Evolutionary conservation across 768 basidiomycete genomes (phyloP), one percentile per base, ranked within the genome.

Genomic region (Hortiboletus campestris): DNA sequence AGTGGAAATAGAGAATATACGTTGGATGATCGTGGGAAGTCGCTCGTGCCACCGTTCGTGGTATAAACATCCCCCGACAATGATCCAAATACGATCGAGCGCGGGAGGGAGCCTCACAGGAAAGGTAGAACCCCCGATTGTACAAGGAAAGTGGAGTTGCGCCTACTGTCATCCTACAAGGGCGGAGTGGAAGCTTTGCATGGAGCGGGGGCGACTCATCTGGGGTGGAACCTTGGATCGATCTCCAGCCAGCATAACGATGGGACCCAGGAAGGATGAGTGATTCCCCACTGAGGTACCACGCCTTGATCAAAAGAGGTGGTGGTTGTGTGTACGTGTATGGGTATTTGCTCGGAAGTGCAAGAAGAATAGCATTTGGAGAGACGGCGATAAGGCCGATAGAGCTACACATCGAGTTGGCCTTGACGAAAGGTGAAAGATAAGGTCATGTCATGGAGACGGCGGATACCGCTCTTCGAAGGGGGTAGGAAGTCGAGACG

Each of bases 11-110:
- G 56, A 44, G 3, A 35, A 28, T 38, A 17, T 11, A 11, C 29
- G 16, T 45, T 17, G 48, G 47, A 51, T 57, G 44, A 46, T 17
- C 49, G 55, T 61, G 59, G 20, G 59, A 57, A 49, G 16, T 25
- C 6, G 25, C 25, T 25, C 25, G 25, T 25, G 25, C 25, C 25
- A 25, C 25, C 25, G 25, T 25, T 25, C 25, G 25, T 35, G 38
- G 35, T 29, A 35, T 55, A 22, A 53, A 46, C 51, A 13, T 16
- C 40, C 41, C 48, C 48, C 19, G 25, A 25, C 11, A 20, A 40
- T 12, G 14, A 29, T 35, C 17, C 29, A 36, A n/a, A 22, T 35
- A 25, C 19, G 38, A 17, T 49, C 57, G 53, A 55, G 58, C 43
- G 51, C 42, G 25, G n/a, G 46, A 39, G 29, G 51, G 32, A 41